A percentile compares a stretch with the other conserved stretches of the same genome.
Evolutionary conservation across 805 yeast species (phyloP).

Genomic region (Metschnikowia lochheadii): DNA sequence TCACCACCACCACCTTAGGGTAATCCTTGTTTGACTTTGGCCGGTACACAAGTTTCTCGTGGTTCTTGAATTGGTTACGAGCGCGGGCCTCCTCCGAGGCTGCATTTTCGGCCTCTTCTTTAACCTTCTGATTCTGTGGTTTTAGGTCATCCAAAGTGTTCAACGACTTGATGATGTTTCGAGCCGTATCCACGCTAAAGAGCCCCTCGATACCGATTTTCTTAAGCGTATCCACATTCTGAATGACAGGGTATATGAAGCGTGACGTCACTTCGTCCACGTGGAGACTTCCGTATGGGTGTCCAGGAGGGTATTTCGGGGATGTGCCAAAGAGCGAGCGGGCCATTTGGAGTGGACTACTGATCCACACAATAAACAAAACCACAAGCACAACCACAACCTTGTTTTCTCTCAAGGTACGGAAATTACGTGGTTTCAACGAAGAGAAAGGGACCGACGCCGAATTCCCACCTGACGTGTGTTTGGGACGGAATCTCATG

Average conservation of each 20-base stretch:
- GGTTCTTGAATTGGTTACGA: slow-evolving; percentile 57
- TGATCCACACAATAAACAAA: slow-evolving; percentile 12
- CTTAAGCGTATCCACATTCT: slow-evolving; percentile 59
- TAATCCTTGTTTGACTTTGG: slow-evolving; percentile 33
- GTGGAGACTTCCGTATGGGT: slow-evolving; percentile 30
- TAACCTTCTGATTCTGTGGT: slow-evolving; percentile 28
- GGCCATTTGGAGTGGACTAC: slow-evolving; percentile 7
- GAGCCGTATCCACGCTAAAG: slow-evolving; percentile 41
- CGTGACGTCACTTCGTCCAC: slow-evolving; percentile 44
- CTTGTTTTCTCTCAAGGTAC: slow-evolving; percentile 8
- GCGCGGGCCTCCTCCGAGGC: slow-evolving; percentile 42
- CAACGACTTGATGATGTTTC: slow-evolving; percentile 31
- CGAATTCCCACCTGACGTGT: slow-evolving; percentile 3
- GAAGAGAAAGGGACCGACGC: slow-evolving; percentile 5
- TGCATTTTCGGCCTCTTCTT: slow-evolving; percentile 47
- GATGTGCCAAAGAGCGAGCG: neutral
- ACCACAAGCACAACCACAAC: slow-evolving; percentile 4
- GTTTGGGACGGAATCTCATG: slow-evolving; percentile 17
- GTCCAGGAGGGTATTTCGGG: slow-evolving; percentile 27
- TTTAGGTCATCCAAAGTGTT: slow-evolving; percentile 44
- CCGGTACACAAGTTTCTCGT: slow-evolving; percentile 54
- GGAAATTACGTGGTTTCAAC: neutral
- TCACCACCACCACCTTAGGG: slow-evolving; percentile 73
- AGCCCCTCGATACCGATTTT: slow-evolving; percentile 48
- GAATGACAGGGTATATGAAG: slow-evolving; percentile 70